These are phyloP conservation scores for Boletus semigastroideus DNA, from an alignment of 1,284 basidiomycete species.

Conservation along the genomic window DNA sequence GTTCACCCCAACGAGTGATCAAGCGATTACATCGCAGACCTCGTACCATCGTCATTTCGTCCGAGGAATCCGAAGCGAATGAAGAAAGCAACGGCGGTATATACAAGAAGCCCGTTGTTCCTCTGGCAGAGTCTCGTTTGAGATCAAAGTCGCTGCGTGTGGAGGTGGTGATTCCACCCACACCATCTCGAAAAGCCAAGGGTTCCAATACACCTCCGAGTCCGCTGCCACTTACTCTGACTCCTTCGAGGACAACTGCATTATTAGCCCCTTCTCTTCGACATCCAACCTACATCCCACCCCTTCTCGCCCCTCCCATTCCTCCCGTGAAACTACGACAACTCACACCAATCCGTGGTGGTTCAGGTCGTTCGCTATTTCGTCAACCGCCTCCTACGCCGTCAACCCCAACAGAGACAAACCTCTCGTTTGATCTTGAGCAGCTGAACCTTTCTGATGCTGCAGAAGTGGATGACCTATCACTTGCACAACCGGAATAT, in stretches of 20 bases:
- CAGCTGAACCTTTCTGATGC: conserved; percentile 43
- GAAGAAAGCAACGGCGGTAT: not conserved
- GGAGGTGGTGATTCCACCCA: conserved; percentile 41
- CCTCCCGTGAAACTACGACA: conserved; percentile 47
- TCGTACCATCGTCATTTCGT: conserved; percentile 36
- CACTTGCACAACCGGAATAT: conserved; percentile 42
- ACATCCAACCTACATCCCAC: conserved; percentile 1
- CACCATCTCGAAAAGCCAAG: conserved; percentile 14
- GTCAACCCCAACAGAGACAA: conserved; percentile 46
- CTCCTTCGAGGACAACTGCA: conserved; percentile 6
- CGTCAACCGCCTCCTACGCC: conserved; percentile 45
- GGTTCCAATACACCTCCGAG: conserved; percentile 2
- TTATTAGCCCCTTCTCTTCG: conserved; percentile 3
- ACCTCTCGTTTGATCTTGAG: conserved; percentile 57
- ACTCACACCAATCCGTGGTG: conserved; percentile 66
- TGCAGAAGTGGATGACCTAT: conserved; percentile 13
- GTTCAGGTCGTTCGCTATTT: conserved; percentile 39
- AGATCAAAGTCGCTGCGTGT: conserved; percentile 24
- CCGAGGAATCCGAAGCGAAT: conserved; percentile 45
- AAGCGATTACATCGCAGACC: conserved; percentile 23
- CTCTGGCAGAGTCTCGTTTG: conserved; percentile 14
- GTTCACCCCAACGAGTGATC: conserved; percentile 10
- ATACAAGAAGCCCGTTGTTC: conserved; percentile 6
- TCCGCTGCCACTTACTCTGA: not conserved
- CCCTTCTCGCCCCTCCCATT: conserved; percentile 17